Percentiles rank a stretch among this genome's conserved stretches.
Conservation (phyloP, 768 basidiomycete species). For the Lepiota venenata region DNA sequence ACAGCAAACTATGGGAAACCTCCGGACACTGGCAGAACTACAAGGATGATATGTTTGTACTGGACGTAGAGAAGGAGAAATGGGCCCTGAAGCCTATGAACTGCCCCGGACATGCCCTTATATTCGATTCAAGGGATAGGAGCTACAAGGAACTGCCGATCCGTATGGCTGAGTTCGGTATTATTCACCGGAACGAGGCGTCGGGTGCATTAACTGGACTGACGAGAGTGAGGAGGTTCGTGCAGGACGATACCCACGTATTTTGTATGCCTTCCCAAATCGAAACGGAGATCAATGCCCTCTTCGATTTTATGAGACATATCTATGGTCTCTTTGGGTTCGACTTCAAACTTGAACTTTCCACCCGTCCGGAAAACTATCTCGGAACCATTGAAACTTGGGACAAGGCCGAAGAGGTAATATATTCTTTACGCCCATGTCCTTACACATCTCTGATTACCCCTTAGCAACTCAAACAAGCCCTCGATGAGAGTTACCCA, state of each 20-base stretch:
- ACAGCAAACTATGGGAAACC: conserved; percentile 95
- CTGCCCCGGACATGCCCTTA: conserved; percentile 94
- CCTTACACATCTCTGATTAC: conserved; percentile 4
- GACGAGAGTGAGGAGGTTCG: conserved; percentile 91
- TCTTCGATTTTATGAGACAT: conserved; percentile 95
- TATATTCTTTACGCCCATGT: neutral
- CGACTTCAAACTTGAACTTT: conserved; percentile 89
- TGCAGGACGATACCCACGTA: conserved; percentile 98
- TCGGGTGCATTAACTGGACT: conserved; percentile 91
- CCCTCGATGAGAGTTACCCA: conserved; percentile 82
- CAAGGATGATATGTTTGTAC: conserved; percentile 95
- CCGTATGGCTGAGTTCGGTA: conserved; percentile 98
- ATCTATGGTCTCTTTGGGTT: conserved; percentile 95
- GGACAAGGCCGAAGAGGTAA: conserved; percentile 82
- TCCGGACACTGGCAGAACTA: conserved; percentile 99
- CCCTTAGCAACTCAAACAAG: conserved; percentile 72
- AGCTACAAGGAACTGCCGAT: conserved; percentile 95
- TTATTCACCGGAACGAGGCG: conserved; percentile 95
- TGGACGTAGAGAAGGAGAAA: conserved; percentile 93
- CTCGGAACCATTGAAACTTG: conserved; percentile 89
- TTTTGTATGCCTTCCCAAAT: conserved; percentile 97
- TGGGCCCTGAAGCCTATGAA: conserved; percentile 99
- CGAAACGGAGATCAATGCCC: conserved; percentile 75
- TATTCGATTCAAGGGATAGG: conserved; percentile 93
- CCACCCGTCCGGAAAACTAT: conserved; percentile 93